Evolutionary conservation across 2,329 filamentous ascomycete species (phyloP), one percentile per base, ranked within the genome.

Genomic region (Beauveria asiatica): DNA sequence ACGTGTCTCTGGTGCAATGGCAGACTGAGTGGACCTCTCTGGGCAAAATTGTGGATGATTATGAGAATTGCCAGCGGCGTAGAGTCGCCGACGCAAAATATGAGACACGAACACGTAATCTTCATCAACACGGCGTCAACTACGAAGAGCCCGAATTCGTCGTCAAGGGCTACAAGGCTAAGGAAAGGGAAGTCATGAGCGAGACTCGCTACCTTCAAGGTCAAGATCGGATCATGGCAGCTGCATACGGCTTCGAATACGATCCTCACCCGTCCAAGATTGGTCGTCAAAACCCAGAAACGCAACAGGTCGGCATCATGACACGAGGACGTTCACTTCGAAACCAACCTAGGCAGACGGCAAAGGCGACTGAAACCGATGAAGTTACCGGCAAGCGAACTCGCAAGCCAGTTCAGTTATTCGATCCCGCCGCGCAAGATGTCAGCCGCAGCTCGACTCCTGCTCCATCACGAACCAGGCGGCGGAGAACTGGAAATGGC

Each of bases 201-300:
- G 78, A 80, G 58, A 76, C 76, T 0, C 72, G 76, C 25, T 76
- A 81, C 48, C 74, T 78, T 5, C 78, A 81, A 59, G 68, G 76
- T 57, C 80, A 87, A 67, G 83, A 86, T 70, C 76, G 76, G 59
- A 75, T 84, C 62, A 81, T 83, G 77, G 83, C 84, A 8, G 76
- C 80, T 62, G 76, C 79, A 1, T 87, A 86, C 66, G 79, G 80
- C 17, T 85, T 86, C 65, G 80, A 84, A 62, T 83, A 85, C 64
- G 83, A 86, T 64, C 76, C 80, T 10, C 80, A 83, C 56, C 77
- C 79, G 2, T 78, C 78, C 62, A 82, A 82, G 69, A 76, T 85
- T 61, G 83, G 83, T 21, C 75, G 76, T 41, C 85, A 87, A 67
- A 82, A 86, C 62, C 82, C 83, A 1, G 73, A 81, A 41, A 77